Conservation (phyloP, 768 basidiomycete species). For the Lactarius evosmus region DNA sequence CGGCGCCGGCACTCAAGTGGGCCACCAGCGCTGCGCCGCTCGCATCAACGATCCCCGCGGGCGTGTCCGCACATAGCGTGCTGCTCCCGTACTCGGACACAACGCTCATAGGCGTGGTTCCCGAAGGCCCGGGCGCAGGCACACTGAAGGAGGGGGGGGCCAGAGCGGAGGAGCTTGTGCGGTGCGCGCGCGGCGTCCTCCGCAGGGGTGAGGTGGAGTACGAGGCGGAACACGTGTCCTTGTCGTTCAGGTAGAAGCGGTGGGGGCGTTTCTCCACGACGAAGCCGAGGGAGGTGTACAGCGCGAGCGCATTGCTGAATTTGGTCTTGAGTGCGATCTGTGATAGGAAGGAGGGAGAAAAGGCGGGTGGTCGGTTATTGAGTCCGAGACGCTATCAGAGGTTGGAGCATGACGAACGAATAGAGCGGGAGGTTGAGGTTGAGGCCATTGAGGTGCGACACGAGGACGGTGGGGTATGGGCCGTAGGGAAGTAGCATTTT, state of each 20-base stretch:
- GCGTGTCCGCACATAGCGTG: conserved; percentile 66
- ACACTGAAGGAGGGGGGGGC: conserved; percentile 58
- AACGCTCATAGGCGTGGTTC: conserved; percentile 75
- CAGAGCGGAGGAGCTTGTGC: not conserved
- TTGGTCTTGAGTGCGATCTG: conserved; percentile 96
- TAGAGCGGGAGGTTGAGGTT: no score
- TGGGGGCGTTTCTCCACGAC: conserved; percentile 94
- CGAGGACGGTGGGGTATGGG: no score
- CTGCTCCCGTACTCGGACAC: conserved; percentile 92
- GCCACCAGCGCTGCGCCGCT: conserved; percentile 68
- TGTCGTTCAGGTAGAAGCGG: conserved; percentile 95
- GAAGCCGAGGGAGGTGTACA: conserved; percentile 93
- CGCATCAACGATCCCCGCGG: conserved; percentile 53
- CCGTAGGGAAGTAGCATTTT: no score
- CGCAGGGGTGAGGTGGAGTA: conserved; percentile 51
- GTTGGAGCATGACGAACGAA: no score
- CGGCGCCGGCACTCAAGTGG: conserved; percentile 85
- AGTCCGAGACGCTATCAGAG: conserved; percentile 7
- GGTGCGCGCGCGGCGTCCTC: not conserved
- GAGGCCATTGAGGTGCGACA: no score
- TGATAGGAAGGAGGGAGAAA: not conserved
- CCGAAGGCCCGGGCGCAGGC: conserved; percentile 63
- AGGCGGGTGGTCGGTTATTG: conserved; percentile 5
- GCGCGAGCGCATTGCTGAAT: conserved; percentile 86
- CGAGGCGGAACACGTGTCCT: conserved; percentile 89